Evolutionary conservation across 805 yeast species (phyloP), one percentile per base, ranked within the genome.

Genomic region (Lipomyces yamanashiensis): DNA sequence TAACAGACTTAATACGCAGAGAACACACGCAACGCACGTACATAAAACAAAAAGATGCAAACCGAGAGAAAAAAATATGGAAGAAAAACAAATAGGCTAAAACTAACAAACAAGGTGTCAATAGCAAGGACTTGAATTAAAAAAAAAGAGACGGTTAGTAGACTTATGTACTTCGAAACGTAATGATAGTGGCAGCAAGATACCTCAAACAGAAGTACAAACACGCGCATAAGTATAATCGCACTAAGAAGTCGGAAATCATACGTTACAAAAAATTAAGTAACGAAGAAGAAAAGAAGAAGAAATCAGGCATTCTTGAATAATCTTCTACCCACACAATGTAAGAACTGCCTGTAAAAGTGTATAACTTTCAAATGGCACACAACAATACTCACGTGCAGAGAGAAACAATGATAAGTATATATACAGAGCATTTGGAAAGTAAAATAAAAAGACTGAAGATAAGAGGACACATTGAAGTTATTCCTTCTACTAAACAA

Each of bases 351-450:
- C n/a, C 51, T 47, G 28, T 15, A 19, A 7, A 23, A 47, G 12
- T 12, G 36, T 19, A 44, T 7, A 19, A 43, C 15, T 55, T 28
- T 40, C 47, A 54, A 34, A 40, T 39, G 47, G 40, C 40, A 51
- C 43, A 43, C 23, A 28, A 41, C 10, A 43, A 48, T 36, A 37
- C 45, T 13, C 19, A 54, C 50, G 40, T 19, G 41, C 43, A 59
- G 45, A 17, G 33, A 13, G 37, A 45, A 37, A 21, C 19, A 41
- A 44, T 44, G 21, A 56, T 49, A 56, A 36, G 36, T 47, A 49
- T 45, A 45, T 34, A 58, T 48, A 47, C 61, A 41, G 47, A 56
- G 53, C 60, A 50, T 40, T 52, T 19, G 39, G 52, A 43, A 34
- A 39, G 13, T 36, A 21, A 23, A 58, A 40, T 28, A 37, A 44